Evolutionary conservation across 1,284 basidiomycete genomes (phyloP).

Genomic region (Rhizoctonia solani): DNA sequence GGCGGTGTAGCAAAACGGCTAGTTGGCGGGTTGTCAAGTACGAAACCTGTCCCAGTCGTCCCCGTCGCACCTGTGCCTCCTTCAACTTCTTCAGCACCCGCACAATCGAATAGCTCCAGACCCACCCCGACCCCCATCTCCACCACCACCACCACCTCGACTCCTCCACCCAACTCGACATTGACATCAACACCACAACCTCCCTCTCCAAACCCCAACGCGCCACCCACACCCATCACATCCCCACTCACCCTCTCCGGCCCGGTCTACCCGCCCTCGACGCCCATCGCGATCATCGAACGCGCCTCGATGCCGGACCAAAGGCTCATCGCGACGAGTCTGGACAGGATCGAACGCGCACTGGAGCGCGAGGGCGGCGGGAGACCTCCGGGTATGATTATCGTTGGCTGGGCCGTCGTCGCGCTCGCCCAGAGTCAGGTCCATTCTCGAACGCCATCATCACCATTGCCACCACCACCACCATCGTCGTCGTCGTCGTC

Average conservation of each 20-base stretch:
- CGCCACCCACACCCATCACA: constrained; percentile 37
- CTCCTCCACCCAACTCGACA: too few relatives aligned
- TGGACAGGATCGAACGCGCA: constrained; percentile 72
- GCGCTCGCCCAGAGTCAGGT: constrained; percentile 44
- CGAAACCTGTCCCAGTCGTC: not conserved
- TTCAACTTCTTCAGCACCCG: constrained; percentile 5
- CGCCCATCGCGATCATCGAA: constrained; percentile 92
- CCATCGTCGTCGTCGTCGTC: not conserved
- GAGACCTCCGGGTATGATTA: constrained; percentile 92
- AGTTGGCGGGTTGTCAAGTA: constrained; percentile 46
- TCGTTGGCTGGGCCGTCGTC: constrained; percentile 84
- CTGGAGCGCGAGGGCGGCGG: constrained; percentile 81
- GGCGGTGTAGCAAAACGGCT: constrained; percentile 37
- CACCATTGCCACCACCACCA: not conserved
- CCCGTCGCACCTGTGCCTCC: not conserved
- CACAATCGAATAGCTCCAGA: constrained; percentile 4
- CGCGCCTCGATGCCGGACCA: constrained; percentile 92
- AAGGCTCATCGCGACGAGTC: constrained; percentile 78
- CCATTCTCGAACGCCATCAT: not conserved
- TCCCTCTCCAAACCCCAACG: constrained; percentile 11
- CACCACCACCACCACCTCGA: too few relatives aligned
- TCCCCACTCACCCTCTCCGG: constrained; percentile 49
- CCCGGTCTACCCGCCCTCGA: constrained; percentile 68
- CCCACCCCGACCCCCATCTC: not conserved
- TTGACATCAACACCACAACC: not conserved